These are phyloP conservation scores for Xerocomus potaroensis DNA, from an alignment of 768 basidiomycete species.

Conservation along the genomic window DNA sequence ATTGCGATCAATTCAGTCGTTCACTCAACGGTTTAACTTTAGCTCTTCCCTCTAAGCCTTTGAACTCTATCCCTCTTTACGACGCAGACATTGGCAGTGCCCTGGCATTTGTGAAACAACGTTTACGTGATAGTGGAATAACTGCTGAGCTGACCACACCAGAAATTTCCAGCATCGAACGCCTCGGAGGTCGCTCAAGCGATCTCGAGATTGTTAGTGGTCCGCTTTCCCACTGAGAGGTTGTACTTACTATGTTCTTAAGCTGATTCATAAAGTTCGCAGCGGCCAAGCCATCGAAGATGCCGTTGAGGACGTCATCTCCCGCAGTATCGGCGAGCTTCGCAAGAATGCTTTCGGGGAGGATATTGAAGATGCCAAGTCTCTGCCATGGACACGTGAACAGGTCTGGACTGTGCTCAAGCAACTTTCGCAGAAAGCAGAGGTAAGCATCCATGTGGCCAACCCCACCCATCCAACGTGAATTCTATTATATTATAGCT, in stretches of 20 bases:
- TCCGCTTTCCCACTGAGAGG: background rate
- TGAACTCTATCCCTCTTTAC: constrained; percentile 71
- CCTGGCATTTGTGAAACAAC: constrained; percentile 75
- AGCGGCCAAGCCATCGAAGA: constrained; percentile 68
- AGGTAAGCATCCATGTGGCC: constrained; percentile 50
- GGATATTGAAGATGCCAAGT: constrained; percentile 83
- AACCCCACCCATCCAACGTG: too few relatives aligned
- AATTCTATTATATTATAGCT: constrained; percentile 40
- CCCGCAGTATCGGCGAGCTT: constrained; percentile 73
- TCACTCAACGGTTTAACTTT: background rate
- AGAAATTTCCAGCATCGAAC: constrained; percentile 57
- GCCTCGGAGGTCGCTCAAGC: constrained; percentile 86
- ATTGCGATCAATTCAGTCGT: background rate
- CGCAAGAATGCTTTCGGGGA: constrained; percentile 93
- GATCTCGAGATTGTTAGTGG: constrained; percentile 76
- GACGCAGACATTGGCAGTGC: constrained; percentile 85
- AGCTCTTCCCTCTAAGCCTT: constrained; percentile 84
- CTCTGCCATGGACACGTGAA: constrained; percentile 75
- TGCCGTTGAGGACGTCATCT: constrained; percentile 88
- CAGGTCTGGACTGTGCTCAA: constrained; percentile 87
- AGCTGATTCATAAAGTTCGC: constrained; percentile 85
- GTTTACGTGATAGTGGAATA: constrained; percentile 57
- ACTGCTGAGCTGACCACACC: constrained; percentile 49
- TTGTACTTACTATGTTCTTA: background rate
- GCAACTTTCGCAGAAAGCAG: constrained; percentile 57